A percentile compares a stretch with the other conserved stretches of the same genome.
Evolutionary conservation across 2,329 filamentous ascomycete genomes (phyloP).

Genomic region (Boeremia lycopersici): DNA sequence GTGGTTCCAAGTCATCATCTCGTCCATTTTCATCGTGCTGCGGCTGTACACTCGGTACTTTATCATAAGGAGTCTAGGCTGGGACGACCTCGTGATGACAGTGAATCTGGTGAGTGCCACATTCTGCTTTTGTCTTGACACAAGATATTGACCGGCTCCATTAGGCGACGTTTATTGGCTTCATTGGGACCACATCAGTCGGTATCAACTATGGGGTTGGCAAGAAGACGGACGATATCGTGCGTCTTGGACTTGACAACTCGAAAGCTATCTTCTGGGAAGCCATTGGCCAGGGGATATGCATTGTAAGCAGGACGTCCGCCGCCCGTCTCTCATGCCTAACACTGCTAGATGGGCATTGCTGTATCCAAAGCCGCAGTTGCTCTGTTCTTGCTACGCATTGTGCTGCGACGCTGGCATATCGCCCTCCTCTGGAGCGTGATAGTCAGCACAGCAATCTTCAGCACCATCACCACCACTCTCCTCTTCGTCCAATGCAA

Average conservation of each 20-base stretch:
- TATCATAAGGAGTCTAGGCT: constrained; percentile 35
- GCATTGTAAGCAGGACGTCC: constrained; percentile 31
- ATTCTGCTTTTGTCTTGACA: neutral
- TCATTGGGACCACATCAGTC: constrained; percentile 31
- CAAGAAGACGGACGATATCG: constrained; percentile 31
- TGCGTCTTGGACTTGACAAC: constrained; percentile 26
- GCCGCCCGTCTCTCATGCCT: neutral
- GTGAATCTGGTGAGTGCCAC: constrained; percentile 30
- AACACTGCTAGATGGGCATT: constrained; percentile 29
- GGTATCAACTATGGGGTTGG: constrained; percentile 38
- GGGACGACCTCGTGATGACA: constrained; percentile 40
- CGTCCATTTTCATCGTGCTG: constrained; percentile 30
- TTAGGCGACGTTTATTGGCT: constrained; percentile 34
- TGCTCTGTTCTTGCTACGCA: constrained; percentile 39
- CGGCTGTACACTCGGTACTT: constrained; percentile 38
- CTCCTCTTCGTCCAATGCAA: constrained; percentile 37
- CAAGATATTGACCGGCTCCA: neutral
- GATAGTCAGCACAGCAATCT: constrained; percentile 31
- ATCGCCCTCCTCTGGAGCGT: constrained; percentile 40
- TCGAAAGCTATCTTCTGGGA: constrained; percentile 42
- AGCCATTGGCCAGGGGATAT: constrained; percentile 39
- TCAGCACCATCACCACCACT: constrained; percentile 35
- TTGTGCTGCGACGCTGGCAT: constrained; percentile 38
- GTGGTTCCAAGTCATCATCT: constrained; percentile 37
- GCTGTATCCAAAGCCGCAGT: constrained; percentile 39